Conservation (phyloP, 192 early-diverging fungal species). For the Linnemannia hyalina region DNA sequence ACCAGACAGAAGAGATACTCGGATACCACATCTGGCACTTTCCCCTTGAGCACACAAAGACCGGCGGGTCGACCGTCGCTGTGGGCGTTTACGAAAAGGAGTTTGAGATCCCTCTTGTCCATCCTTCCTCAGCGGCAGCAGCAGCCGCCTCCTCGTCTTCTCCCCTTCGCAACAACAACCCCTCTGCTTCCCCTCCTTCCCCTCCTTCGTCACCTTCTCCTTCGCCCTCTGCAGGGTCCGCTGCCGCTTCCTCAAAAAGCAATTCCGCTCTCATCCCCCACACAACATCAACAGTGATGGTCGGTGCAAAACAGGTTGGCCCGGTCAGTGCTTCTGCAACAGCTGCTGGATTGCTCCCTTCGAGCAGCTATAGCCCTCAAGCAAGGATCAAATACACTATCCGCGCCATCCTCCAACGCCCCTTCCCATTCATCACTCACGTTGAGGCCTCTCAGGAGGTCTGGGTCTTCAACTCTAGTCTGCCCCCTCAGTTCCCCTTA, state of each 20-base stretch:
- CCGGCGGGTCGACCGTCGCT: slow-evolving; percentile 28
- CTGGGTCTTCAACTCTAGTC: slow-evolving; percentile 42
- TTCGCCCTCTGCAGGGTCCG: background rate
- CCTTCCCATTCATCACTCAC: slow-evolving; percentile 38
- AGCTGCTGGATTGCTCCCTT: slow-evolving; percentile 18
- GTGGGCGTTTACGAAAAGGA: slow-evolving; percentile 41
- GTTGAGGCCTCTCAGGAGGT: slow-evolving; percentile 47
- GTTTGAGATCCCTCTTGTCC: slow-evolving; percentile 37
- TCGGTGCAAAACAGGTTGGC: background rate
- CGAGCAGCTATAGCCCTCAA: slow-evolving; percentile 34
- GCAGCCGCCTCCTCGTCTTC: background rate
- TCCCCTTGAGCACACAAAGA: slow-evolving; percentile 36
- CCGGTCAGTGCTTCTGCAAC: background rate
- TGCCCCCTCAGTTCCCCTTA: slow-evolving; percentile 6
- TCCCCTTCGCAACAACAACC: background rate
- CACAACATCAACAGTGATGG: background rate
- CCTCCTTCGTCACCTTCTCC: background rate
- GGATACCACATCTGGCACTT: slow-evolving; percentile 48
- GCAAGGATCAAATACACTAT: slow-evolving; percentile 42
- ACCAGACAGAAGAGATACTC: slow-evolving; percentile 46
- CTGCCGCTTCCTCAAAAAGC: background rate
- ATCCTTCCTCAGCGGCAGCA: slow-evolving; percentile 16
- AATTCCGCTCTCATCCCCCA: background rate
- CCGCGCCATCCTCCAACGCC: slow-evolving; percentile 42
- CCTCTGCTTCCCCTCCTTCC: background rate